These are phyloP conservation scores for Yarrowia bubula DNA, from an alignment of 805 yeast genomes.

Conservation along the genomic window DNA sequence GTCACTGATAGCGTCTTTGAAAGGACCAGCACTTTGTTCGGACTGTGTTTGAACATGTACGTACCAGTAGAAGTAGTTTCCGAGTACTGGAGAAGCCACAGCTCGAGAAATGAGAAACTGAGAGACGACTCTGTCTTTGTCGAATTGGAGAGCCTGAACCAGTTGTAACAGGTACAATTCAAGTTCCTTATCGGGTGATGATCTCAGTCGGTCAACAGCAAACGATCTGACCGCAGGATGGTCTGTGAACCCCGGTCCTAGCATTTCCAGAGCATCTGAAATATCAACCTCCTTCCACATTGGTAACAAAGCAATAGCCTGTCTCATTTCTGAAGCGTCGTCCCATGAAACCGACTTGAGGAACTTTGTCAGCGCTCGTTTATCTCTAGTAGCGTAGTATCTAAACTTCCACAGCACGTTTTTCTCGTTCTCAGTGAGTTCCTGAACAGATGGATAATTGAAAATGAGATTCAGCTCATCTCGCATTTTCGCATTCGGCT, in stretches of 20 bases:
- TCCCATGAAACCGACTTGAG: constrained; percentile 86
- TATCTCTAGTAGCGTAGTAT: constrained; percentile 69
- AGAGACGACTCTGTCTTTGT: constrained; percentile 41
- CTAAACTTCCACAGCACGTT: constrained; percentile 88
- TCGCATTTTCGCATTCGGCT: constrained; percentile 81
- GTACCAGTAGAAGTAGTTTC: constrained; percentile 89
- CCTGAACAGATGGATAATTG: constrained; percentile 78
- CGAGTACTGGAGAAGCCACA: constrained; percentile 59
- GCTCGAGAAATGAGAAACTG: constrained; percentile 75
- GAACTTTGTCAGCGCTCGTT: constrained; percentile 71
- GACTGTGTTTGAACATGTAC: constrained; percentile 81
- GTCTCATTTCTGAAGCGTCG: constrained; percentile 74
- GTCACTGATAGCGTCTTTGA: constrained; percentile 48
- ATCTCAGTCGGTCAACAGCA: constrained; percentile 79
- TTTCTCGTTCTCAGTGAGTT: constrained; percentile 76
- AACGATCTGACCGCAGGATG: constrained; percentile 66
- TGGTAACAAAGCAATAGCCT: constrained; percentile 70
- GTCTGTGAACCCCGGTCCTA: constrained; percentile 75
- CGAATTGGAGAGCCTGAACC: constrained; percentile 89
- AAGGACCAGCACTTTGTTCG: constrained; percentile 45
- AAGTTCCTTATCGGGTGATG: constrained; percentile 77
- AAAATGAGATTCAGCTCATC: constrained; percentile 69
- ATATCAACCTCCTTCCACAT: constrained; percentile 73
- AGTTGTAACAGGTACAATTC: constrained; percentile 80
- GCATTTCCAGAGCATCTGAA: constrained; percentile 80